Evolutionary conservation across 2,329 filamentous ascomycete species (phyloP), one percentile per base, ranked within the genome.

Genomic region (Bipolaris sorokiniana): DNA sequence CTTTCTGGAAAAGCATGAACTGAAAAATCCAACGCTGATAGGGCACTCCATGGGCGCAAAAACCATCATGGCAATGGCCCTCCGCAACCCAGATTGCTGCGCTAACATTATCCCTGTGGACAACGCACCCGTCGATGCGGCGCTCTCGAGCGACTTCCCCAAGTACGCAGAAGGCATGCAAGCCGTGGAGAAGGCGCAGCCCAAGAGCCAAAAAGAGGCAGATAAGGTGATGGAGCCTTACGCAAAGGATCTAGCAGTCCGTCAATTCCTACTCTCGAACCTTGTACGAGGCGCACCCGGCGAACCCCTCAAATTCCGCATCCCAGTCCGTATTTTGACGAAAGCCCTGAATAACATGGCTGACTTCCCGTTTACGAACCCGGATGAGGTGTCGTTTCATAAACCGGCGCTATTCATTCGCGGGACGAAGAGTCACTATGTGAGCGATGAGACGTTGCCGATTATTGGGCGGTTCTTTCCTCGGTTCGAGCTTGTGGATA

Each of bases 41-140:
- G 94, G 94, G 0, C 95, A 98, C 78, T 97, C 92, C 1, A 98
- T 98, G 94, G 94, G 95, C 62, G 94, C 94, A 45, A 98, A 98
- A 81, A 88, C 90, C 1, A 92, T 91, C 67, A 97, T 98, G 94
- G 83, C 90, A 0, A 81, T 97, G 56, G 92, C 92, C 3, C 84
- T 98, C 34, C 81, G 84, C 41, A 83, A 86, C 0, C 91, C 91
- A 0, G 80, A 85, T 5, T 79, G 87, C 2, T 83, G 97, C 56
- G 81, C 83, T 15, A 86, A 89, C 66, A 80, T 98, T 49, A 84
- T 97, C 26, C 84, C 92, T 1, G 92, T 98, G 11, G 94, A 98
- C 79, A 98, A 98, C 73, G 92, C 93, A 3, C 94, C 94, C 2
- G 83, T 96, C 7, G 92, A 96, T 73, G 90, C 90, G 13, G 84